Base-by-base conservation (phyloP, 768 basidiomycete genomes). In the Rhizopogon sp. region DNA sequence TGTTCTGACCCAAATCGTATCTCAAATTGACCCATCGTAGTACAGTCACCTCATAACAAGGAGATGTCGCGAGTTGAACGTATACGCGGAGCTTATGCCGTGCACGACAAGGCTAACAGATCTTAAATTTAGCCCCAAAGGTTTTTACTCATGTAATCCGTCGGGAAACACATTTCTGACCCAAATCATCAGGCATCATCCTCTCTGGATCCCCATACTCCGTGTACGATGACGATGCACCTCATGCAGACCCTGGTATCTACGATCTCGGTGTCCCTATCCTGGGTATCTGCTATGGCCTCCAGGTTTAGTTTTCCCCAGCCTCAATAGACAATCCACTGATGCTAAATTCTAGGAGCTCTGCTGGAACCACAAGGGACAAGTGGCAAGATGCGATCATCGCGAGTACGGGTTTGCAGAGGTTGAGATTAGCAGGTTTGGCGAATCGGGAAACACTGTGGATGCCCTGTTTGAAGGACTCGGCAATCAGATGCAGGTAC, bases 121-220 rank as follows among this genome's bases (percentile, higher is more conserved):
- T 54, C 72, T 99, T 37, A 80, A 80, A 29, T 98, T 97, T 81
- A 93, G 89, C 68, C 97, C 97, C 0, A 96, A 94, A 77, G 97
- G 96, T 93, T 31, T 39, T 62, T 43, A 39, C 28, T n/a, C 11
- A 43, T 43, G 14, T n/a, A 0, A 43, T 8, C 9, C 14, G 43
- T 9, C 8, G 16, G 16, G 57, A 37, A 28, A 39, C 41, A 13
- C 17, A 6, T 17, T 35, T 39, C 41, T 46, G 29, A 49, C 52
- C 6, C 31, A 20, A 10, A 8, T 13, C 22, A 33, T 43, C 58
- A 88, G 96, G 96, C 55, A 88, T 99, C 69, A 98, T 98, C 64
- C 80, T 99, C 39, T 98, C 95, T 39, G 97, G 97, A 42, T 98
- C 97, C 1, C 97, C 97, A 0, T 98, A 96, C 74, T 98, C 96